Evolutionary conservation across 129 eudicot species (phyloP), one percentile per base, ranked within the genome.

Genomic region (Kitagawia praeruptora): DNA sequence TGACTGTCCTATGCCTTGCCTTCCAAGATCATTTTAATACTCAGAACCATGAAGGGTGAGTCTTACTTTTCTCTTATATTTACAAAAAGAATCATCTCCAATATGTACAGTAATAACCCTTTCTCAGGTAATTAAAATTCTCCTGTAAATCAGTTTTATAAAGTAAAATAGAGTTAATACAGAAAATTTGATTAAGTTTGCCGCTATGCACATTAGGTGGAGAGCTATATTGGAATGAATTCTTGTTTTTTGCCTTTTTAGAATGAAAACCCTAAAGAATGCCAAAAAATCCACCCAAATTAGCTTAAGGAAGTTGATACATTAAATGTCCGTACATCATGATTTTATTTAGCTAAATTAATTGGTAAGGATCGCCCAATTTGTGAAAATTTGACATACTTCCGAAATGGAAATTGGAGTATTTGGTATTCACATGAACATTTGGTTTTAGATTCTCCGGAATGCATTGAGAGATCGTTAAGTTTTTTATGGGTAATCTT

Each of bases 11-110:
- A 18, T 82, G 85, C 48, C 37, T 73, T 58, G 19, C 42, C 23
- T 73, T 82, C 39, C 40, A 47, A 23, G 34, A 31, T 16, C 23
- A 5, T 15, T 73, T 49, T 39, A 61, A 82, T n/a, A 66, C 19
- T 46, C 53, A 41, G 64, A 77, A 82, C 69, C 31, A 77, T 69
- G 81, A 77, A 67, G 81, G 81, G 85, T 82, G 21, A n/a, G 81
- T 78, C 38, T 61, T 61, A 7, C 53, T 23, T 38, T 27, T 19
- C 66, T 12, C 64, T 46, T 42, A 1, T 16, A 8, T 6, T 12
- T 42, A 42, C 46, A 6, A 42, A 3, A 42, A 42, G 5, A 42
- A 42, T 7, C 5, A 1, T 39, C 41, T 39, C 41, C 41, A 39
- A 39, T 3, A 39, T 39, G 4, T 39, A 39, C 41, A 39, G 15